Conservation (phyloP, 208 protist genomes). For the Trypanosoma lewisi region DNA sequence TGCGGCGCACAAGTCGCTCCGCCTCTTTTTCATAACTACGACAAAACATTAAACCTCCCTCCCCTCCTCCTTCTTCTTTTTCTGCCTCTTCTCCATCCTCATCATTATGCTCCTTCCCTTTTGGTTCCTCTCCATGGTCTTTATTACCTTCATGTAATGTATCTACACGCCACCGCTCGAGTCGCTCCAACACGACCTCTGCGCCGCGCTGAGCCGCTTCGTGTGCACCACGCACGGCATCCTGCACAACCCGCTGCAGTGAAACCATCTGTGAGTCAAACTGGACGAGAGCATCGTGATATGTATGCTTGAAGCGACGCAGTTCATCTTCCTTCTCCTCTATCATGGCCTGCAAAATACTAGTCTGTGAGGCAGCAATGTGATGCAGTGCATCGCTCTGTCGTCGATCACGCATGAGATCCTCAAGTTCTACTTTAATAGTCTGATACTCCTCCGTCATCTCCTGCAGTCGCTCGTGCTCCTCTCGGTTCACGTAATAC, state of each 20-base stretch:
- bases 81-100: too few species aligned
- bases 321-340: slow-evolving; percentile 78
- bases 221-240: slow-evolving; percentile 42
- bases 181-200: slow-evolving; percentile 29
- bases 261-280: slow-evolving; percentile 64
- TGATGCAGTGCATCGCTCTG: slow-evolving; percentile 68
- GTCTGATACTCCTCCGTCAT: slow-evolving; percentile 55
- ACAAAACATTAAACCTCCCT: background rate
- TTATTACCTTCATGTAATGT: slow-evolving; percentile 34
- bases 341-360: slow-evolving; percentile 57
- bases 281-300: slow-evolving; percentile 68
- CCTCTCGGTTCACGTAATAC: slow-evolving; percentile 81
- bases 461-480: slow-evolving; percentile 67
- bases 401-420: slow-evolving; percentile 67
- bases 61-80: background rate
- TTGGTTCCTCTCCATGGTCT: slow-evolving; percentile 15
- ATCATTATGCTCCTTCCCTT: slow-evolving; percentile 13
- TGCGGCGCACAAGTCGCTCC: slow-evolving; percentile 16
- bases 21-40: slow-evolving; percentile 9
- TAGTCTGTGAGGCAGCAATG: slow-evolving; percentile 74
- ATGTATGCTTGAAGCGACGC: slow-evolving; percentile 57
- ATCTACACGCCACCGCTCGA: slow-evolving; percentile 49
- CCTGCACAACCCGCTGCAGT: slow-evolving; percentile 62
- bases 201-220: slow-evolving; percentile 33
- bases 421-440: slow-evolving; percentile 48